Evolutionary conservation across 495 filamentous ascomycete genomes (phyloP).

Genomic region (Lasiosphaeriaceae sp.): DNA sequence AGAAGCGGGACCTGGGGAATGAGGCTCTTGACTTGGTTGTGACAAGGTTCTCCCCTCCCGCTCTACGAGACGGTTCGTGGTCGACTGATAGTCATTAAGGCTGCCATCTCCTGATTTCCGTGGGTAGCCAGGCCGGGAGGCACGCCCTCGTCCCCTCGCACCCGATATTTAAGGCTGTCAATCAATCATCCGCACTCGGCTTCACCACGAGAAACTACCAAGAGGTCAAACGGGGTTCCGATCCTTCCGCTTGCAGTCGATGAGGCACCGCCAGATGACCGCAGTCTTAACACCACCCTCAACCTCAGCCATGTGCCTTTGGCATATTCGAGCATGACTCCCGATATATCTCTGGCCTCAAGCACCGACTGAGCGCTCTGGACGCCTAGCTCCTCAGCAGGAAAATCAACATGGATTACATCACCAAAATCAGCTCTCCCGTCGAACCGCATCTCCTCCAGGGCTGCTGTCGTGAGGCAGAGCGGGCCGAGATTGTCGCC

Average conservation of each 20-base stretch:
- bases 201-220: background rate
- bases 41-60: background rate
- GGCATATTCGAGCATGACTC: too few relatives aligned
- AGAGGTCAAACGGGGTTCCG: background rate
- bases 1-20: background rate
- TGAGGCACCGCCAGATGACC: background rate
- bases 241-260: background rate
- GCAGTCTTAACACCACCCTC: background rate
- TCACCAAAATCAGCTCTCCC: constrained; percentile 5
- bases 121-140: background rate
- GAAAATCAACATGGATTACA: constrained; percentile 17
- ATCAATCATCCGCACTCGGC: background rate
- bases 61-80: background rate
- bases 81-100: background rate
- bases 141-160: background rate
- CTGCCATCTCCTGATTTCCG: background rate
- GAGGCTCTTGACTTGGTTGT: constrained; percentile 2
- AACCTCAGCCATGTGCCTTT: background rate
- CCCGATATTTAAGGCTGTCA: too few relatives aligned
- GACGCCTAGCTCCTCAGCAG: too few relatives aligned
- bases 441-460: constrained; percentile 35
- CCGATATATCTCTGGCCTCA: too few relatives aligned
- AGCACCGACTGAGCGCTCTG: too few relatives aligned
- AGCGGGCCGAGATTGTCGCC: constrained; percentile 39
- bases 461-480: constrained; percentile 44